phyloP scores from a whole-genome alignment of 371 early-diverging fungal species.

The Batkoa obscura region DNA sequence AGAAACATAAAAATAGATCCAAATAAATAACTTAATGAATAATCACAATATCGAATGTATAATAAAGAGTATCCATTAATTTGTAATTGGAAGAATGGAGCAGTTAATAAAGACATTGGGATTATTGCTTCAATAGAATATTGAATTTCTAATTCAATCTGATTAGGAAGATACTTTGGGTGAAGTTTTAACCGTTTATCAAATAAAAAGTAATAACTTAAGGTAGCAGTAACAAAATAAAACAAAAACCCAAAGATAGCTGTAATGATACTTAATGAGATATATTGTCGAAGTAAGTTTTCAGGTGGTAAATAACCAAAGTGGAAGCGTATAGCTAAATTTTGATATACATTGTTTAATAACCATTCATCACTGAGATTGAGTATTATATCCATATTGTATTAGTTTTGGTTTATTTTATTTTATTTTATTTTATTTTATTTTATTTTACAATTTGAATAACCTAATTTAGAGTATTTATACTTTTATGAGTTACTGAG shows the following conservation, averaged over 20 bases:
- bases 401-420: no score
- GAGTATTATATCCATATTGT: no score
- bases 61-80: slow-evolving; percentile 68
- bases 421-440: no score
- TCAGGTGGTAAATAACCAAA: slow-evolving; percentile 14
- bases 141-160: slow-evolving; percentile 64
- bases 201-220: slow-evolving; percentile 66
- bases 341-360: no score
- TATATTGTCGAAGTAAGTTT: slow-evolving; percentile 38
- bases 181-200: slow-evolving; percentile 75
- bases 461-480: no score
- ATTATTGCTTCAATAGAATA: slow-evolving; percentile 62
- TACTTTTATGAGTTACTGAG: no score
- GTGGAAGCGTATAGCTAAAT: no score
- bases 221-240: slow-evolving; percentile 52
- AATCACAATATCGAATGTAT: slow-evolving; percentile 38
- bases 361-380: no score
- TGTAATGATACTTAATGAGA: slow-evolving; percentile 46
- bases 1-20: slow-evolving; percentile 50
- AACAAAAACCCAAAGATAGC: slow-evolving; percentile 50
- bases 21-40: slow-evolving; percentile 47
- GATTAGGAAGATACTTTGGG: slow-evolving; percentile 78
- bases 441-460: no score
- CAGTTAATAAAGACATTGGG: slow-evolving; percentile 55
- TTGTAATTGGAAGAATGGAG: slow-evolving; percentile 79